A percentile compares a stretch with the other conserved stretches of the same genome.
phyloP scores from a whole-genome alignment of 2,329 filamentous ascomycete species.

The Achaetomium macrosporum region DNA sequence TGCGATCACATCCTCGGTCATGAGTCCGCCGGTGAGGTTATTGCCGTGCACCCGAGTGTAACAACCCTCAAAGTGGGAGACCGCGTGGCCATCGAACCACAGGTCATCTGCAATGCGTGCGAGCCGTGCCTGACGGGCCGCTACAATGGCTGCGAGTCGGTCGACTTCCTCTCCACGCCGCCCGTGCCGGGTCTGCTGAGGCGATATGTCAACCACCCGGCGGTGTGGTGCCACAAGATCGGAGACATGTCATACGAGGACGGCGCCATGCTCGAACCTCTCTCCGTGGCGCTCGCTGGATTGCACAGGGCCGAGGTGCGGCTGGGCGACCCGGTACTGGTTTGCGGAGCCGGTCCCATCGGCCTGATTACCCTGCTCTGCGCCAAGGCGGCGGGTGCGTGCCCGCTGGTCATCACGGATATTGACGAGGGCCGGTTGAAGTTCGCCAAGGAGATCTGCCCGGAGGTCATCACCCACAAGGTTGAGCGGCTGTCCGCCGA shows the following conservation, averaged over 20 bases:
- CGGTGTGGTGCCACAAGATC: constrained; percentile 94
- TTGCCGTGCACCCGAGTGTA: constrained; percentile 77
- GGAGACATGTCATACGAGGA: constrained; percentile 87
- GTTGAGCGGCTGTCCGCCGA: constrained; percentile 59
- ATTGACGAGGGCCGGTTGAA: constrained; percentile 79
- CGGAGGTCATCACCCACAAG: constrained; percentile 73
- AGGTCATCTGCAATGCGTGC: constrained; percentile 85
- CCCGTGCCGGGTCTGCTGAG: constrained; percentile 81
- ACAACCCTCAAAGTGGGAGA: constrained; percentile 75
- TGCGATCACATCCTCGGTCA: constrained; percentile 90
- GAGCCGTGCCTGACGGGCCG: constrained; percentile 86
- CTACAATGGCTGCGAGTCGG: constrained; percentile 89
- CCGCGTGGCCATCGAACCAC: constrained; percentile 89
- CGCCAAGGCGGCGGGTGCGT: constrained; percentile 77
- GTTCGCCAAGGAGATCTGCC: constrained; percentile 80
- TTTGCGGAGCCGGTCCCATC: constrained; percentile 92
- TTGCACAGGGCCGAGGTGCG: constrained; percentile 75
- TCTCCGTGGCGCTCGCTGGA: constrained; percentile 82
- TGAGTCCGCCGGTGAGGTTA: constrained; percentile 79
- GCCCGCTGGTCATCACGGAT: constrained; percentile 88
- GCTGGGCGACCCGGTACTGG: constrained; percentile 79
- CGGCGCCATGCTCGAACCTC: constrained; percentile 82
- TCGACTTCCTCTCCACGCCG: constrained; percentile 84
- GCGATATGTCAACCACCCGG: constrained; percentile 91
- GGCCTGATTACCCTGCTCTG: constrained; percentile 85